A percentile compares a stretch with the other conserved stretches of the same genome.
These are phyloP conservation scores for Colletotrichum sp. DNA, from an alignment of 2,329 filamentous ascomycete species.

Conservation along the genomic window DNA sequence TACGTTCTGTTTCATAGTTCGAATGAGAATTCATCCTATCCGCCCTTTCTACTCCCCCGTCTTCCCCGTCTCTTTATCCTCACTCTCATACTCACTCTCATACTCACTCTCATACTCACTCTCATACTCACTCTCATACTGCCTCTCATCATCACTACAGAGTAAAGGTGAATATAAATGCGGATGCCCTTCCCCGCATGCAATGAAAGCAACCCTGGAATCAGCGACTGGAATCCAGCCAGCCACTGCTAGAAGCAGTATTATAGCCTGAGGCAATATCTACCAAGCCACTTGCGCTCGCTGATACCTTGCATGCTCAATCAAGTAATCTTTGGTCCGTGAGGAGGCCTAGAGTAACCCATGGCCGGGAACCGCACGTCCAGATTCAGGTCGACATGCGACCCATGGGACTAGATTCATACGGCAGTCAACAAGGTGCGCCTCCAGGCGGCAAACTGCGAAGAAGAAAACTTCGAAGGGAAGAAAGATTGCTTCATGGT, in stretches of 20 bases:
- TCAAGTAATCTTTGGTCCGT: not conserved
- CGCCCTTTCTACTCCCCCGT: not conserved
- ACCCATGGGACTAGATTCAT: not conserved
- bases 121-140: no score
- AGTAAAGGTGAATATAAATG: not conserved
- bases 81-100: no score
- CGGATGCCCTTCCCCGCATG: not conserved
- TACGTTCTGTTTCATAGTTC: no score
- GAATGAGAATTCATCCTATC: no score
- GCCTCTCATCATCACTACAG: not conserved
- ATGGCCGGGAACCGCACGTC: not conserved
- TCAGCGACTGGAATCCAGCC: not conserved
- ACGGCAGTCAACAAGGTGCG: no score
- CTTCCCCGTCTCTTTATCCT: not conserved
- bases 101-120: no score
- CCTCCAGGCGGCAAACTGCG: no score
- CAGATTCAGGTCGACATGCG: not conserved
- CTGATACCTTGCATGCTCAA: not conserved
- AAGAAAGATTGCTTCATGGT: not conserved
- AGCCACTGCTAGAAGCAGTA: not conserved
- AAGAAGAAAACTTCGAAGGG: no score
- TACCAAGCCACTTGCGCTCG: not conserved
- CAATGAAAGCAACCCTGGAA: not conserved
- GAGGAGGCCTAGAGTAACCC: not conserved
- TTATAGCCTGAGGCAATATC: not conserved